Conservation (phyloP, 1,284 basidiomycete genomes). For the Austropuccinia psidii region DNA sequence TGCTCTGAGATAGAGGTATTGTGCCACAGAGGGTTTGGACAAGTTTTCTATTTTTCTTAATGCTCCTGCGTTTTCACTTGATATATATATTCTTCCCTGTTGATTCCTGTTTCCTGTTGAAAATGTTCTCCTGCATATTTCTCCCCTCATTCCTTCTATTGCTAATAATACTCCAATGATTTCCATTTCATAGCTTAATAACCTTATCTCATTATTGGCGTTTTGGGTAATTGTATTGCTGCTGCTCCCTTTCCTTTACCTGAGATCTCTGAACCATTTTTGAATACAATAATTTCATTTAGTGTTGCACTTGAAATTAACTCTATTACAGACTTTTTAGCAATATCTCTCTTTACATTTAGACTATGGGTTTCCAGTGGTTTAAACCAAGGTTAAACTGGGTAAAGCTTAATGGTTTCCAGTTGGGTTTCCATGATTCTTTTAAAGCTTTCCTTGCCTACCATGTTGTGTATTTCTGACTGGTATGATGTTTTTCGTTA, state of each 20-base stretch:
- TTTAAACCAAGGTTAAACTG: not conserved
- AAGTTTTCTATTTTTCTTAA: too few relatives aligned
- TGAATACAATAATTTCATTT: not conserved
- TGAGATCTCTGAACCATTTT: not conserved
- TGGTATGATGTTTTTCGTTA: not conserved
- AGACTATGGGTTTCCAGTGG: not conserved
- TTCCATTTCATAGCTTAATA: not conserved
- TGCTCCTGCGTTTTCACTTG: too few relatives aligned
- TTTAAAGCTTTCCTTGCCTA: not conserved
- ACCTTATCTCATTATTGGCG: too few relatives aligned
- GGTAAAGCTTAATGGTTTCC: not conserved
- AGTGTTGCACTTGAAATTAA: not conserved
- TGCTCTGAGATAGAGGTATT: too few relatives aligned
- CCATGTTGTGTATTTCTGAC: not conserved
- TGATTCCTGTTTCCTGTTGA: too few relatives aligned
- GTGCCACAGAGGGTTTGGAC: too few relatives aligned
- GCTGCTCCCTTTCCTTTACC: not conserved
- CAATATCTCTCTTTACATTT: not conserved
- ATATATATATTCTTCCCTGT: too few relatives aligned
- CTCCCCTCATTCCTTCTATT: too few relatives aligned
- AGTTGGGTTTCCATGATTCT: not conserved
- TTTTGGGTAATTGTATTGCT: not conserved
- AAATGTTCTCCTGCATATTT: too few relatives aligned
- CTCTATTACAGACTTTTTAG: not conserved
- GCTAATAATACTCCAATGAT: too few relatives aligned